Conservation (phyloP, 148 eudicot genomes). For the Rhododendron molle region DNA sequence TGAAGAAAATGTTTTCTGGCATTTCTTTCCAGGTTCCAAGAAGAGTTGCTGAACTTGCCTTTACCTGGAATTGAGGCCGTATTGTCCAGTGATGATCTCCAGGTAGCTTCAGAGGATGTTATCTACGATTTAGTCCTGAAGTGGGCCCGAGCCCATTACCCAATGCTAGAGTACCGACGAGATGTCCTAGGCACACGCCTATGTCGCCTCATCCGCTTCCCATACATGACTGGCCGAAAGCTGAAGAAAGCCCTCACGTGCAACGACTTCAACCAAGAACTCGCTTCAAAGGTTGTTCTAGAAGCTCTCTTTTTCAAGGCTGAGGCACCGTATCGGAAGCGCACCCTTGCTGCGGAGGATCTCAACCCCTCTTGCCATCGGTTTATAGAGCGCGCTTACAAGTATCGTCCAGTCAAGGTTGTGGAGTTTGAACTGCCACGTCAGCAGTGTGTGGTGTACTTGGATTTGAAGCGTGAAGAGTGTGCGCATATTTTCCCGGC, state of each 20-base stretch:
- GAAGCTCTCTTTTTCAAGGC: constrained; percentile 76
- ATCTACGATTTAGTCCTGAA: constrained; percentile 62
- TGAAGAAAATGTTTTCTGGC: not conserved
- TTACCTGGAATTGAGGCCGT: constrained; percentile 67
- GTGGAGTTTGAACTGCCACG: constrained; percentile 49
- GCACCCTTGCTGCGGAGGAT: constrained; percentile 35
- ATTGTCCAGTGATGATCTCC: constrained; percentile 61
- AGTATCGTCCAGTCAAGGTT: constrained; percentile 54
- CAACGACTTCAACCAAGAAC: constrained; percentile 44
- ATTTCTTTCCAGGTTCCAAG: constrained; percentile 43
- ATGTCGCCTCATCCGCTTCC: constrained; percentile 57
- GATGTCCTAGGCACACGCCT: constrained; percentile 41
- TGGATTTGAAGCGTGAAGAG: constrained; percentile 61
- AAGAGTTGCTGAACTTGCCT: constrained; percentile 60
- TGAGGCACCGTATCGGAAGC: constrained; percentile 57
- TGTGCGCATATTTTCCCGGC: constrained; percentile 44
- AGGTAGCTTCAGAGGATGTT: constrained; percentile 71
- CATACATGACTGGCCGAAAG: constrained; percentile 61
- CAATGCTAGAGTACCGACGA: constrained; percentile 49
- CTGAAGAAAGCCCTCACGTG: constrained; percentile 54
- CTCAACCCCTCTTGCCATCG: constrained; percentile 26
- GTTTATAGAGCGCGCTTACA: constrained; percentile 53
- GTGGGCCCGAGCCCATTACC: constrained; percentile 64
- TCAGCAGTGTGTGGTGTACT: constrained; percentile 60
- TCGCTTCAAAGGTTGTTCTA: constrained; percentile 42